Base-by-base conservation (phyloP, 2,329 filamentous ascomycete genomes). In the Tolypocladium pustulatum region DNA sequence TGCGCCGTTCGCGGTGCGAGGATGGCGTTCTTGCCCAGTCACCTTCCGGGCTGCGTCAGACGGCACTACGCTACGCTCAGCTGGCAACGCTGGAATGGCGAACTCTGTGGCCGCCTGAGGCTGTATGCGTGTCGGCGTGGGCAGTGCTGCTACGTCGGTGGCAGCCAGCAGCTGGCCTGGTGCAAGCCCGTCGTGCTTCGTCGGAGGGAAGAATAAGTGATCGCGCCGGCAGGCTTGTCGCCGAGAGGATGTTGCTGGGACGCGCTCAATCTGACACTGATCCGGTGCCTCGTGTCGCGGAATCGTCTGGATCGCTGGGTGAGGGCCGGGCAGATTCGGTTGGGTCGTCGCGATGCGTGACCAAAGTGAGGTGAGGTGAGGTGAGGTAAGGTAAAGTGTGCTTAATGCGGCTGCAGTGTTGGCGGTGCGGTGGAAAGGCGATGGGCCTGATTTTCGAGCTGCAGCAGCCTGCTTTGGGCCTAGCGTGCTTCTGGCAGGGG, bases 1-100 rank as follows among this genome's bases (percentile, higher is more conserved):
- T 70, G 67, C 69, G 68, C 71, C 67, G 66, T 68, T 71, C 64
- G 64, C 61, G 62, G 62, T 68, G 64, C 64, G 63, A 66, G 65
- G 64, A 64, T 61, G 66, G 65, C 66, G 65, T 63, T 65, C 54
- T 49, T 61, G 57, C 56, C 62, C 62, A 61, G 62, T 67, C 62
- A 64, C 62, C 61, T 60, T 59, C 38, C 34, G 36, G 56, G 32
- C 37, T 54, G 15, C 12, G 38, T 51, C 27, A n/a, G 49, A 53
- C 30, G 49, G 49, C 49, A 34, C 34, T 30, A 22, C 30, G 15
- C 49, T 22, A 53, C 49, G 10, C 49, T 53, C 30, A 36, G 30
- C 30, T 36, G 49, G 30, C 49, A 30, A 53, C 20, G 30, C 49
- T 34, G 30, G n/a, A 30, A n/a, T 17, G 5, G 30, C 30, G 20